A percentile compares a stretch with the other conserved stretches of the same genome.
These are phyloP conservation scores for Trametes villosa DNA, from an alignment of 768 basidiomycete species.

Conservation along the genomic window DNA sequence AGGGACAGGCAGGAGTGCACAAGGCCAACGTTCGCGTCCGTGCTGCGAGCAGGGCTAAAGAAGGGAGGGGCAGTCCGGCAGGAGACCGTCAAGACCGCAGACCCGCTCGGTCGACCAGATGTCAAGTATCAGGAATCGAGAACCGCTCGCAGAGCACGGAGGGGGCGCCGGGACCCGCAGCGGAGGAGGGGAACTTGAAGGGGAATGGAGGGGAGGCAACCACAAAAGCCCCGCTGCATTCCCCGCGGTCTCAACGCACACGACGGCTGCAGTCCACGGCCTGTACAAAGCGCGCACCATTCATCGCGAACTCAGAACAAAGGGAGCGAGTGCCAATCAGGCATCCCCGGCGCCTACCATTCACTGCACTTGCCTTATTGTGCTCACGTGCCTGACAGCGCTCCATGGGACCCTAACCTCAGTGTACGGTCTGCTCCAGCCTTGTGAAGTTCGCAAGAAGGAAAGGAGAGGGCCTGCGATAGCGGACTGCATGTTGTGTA, in stretches of 20 bases:
- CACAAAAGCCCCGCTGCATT: background rate
- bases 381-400: constrained; percentile 18
- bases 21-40: background rate
- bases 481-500: background rate
- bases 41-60: background rate
- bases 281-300: constrained; percentile 5
- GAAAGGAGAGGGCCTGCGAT: background rate
- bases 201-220: background rate
- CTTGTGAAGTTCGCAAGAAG: constrained; percentile 8
- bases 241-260: background rate
- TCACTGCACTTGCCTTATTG: constrained; percentile 16
- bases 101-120: constrained; percentile 3
- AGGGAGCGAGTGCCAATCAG: background rate
- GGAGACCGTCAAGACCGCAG: constrained; percentile 14
- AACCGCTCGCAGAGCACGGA: constrained; percentile 4
- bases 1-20: background rate
- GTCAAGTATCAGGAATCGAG: background rate
- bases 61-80: background rate
- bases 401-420: constrained; percentile 11
- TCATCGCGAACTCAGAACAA: background rate
- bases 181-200: background rate
- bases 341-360: background rate
- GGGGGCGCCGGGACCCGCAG: too few relatives aligned
- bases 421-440: background rate
- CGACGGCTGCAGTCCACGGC: background rate